A percentile compares a stretch with the other conserved stretches of the same genome.
Conservation (phyloP, 2,329 filamentous ascomycete species). For the Pyrenophora tritici-repentis region DNA sequence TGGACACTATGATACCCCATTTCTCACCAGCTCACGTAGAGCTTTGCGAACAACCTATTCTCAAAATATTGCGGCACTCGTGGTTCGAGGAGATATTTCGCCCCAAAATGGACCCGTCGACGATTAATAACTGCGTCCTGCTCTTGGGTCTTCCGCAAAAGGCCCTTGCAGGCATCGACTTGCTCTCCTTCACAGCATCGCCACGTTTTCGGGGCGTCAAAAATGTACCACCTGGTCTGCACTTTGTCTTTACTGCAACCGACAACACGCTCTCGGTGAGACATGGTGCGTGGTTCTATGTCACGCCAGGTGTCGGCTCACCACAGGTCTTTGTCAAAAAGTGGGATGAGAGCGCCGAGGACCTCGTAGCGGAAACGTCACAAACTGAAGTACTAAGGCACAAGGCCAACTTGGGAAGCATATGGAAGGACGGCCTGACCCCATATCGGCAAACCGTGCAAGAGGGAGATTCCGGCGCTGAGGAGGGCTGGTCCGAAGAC, state of each 20-base stretch:
- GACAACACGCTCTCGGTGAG: slow-evolving; percentile 64
- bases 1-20: slow-evolving; percentile 25
- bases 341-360: slow-evolving; percentile 58
- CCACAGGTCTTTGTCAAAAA: slow-evolving; percentile 59
- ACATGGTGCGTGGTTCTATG: slow-evolving; percentile 65
- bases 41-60: slow-evolving; percentile 22
- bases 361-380: slow-evolving; percentile 50
- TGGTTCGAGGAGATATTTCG: slow-evolving; percentile 42
- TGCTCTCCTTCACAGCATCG: slow-evolving; percentile 66
- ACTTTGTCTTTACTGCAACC: slow-evolving; percentile 66
- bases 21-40: slow-evolving; percentile 19
- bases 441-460: slow-evolving; percentile 54
- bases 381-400: slow-evolving; percentile 53
- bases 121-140: slow-evolving; percentile 45
- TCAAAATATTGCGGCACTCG: slow-evolving; percentile 45
- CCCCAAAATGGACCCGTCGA: slow-evolving; percentile 43
- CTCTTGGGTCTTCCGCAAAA: slow-evolving; percentile 53
- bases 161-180: slow-evolving; percentile 59
- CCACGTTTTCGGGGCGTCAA: slow-evolving; percentile 66
- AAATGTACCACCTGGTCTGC: slow-evolving; percentile 61
- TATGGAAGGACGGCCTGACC: slow-evolving; percentile 60
- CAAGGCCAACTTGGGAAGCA: slow-evolving; percentile 60
- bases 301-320: slow-evolving; percentile 48
- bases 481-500: slow-evolving; percentile 48
- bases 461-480: slow-evolving; percentile 31